A percentile compares a stretch with the other conserved stretches of the same genome.
These are phyloP conservation scores for Catunica adiposa DNA, from an alignment of 2,329 filamentous ascomycete species.

Conservation along the genomic window DNA sequence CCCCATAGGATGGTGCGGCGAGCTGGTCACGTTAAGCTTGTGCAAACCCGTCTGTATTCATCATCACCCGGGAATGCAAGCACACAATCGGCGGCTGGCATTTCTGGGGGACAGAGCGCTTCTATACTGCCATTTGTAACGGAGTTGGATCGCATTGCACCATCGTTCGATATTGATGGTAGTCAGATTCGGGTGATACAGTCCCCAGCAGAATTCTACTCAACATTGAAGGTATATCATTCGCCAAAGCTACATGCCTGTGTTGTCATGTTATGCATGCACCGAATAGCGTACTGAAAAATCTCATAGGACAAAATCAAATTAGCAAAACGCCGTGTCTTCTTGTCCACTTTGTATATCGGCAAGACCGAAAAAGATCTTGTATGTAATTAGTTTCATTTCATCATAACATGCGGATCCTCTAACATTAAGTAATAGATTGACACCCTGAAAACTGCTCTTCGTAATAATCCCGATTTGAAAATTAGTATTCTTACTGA, in stretches of 20 bases:
- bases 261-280: no score
- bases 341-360: conserved; percentile 92
- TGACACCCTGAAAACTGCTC: conserved; percentile 55
- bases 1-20: not conserved
- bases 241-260: not conserved
- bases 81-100: not conserved
- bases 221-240: conserved; percentile 59
- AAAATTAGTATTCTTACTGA: conserved; percentile 83
- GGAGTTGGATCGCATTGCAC: conserved; percentile 77
- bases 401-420: no score
- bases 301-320: conserved; percentile 56
- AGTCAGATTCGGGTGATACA: conserved; percentile 65
- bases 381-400: conserved; percentile 24
- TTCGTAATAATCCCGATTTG: conserved; percentile 57
- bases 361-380: conserved; percentile 85
- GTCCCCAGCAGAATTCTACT: conserved; percentile 79
- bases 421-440: conserved; percentile 33
- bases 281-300: not conserved
- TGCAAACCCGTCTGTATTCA: conserved; percentile 8
- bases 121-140: conserved; percentile 33
- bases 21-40: not conserved
- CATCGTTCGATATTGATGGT: conserved; percentile 73
- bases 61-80: not conserved
- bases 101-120: not conserved
- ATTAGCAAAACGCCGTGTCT: conserved; percentile 62